These are phyloP conservation scores for Citrullus mucosospermus DNA, from an alignment of 306 rosid genomes.

Conservation along the genomic window DNA sequence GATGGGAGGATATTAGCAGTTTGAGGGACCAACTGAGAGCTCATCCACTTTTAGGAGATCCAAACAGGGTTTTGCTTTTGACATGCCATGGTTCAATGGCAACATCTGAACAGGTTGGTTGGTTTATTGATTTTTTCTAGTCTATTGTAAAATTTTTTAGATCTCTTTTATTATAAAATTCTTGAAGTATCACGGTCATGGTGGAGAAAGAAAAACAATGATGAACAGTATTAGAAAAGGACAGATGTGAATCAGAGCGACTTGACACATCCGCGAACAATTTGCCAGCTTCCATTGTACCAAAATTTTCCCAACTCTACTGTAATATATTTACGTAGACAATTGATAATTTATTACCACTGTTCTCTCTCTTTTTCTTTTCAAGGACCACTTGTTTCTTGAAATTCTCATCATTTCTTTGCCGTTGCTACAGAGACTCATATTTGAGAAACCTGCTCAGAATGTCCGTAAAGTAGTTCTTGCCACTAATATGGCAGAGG, in stretches of 20 bases:
- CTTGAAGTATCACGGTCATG: neutral
- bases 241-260: neutral
- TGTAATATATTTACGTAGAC: neutral
- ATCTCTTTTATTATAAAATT: neutral
- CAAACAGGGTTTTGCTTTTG: slow-evolving; percentile 78
- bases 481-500: slow-evolving; percentile 99
- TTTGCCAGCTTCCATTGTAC: neutral
- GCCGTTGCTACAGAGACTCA: slow-evolving; percentile 52
- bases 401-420: neutral
- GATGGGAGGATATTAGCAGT: slow-evolving; percentile 96
- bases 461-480: slow-evolving; percentile 84
- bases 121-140: slow-evolving; percentile 6
- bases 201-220: neutral
- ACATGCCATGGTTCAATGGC: slow-evolving; percentile 99
- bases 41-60: slow-evolving; percentile 94
- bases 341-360: neutral
- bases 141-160: neutral
- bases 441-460: slow-evolving; percentile 76
- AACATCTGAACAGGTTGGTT: slow-evolving; percentile 79
- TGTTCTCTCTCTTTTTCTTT: neutral
- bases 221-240: neutral
- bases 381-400: neutral
- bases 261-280: neutral
- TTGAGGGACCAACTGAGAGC: slow-evolving; percentile 89
- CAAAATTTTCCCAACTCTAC: neutral